Base-by-base conservation (phyloP, 805 yeast genomes). In the Candida silvicultrix region DNA sequence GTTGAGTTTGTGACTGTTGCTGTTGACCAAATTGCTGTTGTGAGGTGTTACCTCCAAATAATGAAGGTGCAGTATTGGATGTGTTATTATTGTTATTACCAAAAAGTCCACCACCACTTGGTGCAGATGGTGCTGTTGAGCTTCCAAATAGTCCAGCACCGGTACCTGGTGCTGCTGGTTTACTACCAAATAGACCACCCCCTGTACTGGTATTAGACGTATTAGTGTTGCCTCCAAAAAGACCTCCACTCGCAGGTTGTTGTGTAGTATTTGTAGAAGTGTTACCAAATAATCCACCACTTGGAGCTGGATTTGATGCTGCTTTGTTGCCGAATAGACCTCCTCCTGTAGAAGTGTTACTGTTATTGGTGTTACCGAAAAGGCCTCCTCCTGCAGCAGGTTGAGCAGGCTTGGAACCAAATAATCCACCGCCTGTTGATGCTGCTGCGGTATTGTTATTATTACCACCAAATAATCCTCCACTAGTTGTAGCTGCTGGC, bases 1-100 rank as follows among this genome's bases (percentile, higher is more conserved):
- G 72, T 42, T 66, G 67, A 31, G 69, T 73, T 37, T 69, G 72
- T 39, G 61, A 65, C 44, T 54, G 64, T 21, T 64, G 55, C 43
- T 51, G 52, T 40, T 46, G 46, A 20, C 51, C 49, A 21, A 38
- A 31, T 34, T 41, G 46, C 16, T 31, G 15, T 43, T 45, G 40
- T 15, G 39, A 43, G 42, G 43, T 55, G 23, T 47, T 55, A 29
- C 45, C 50, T 4, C 71, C 73, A 55, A 73, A 71, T 29, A 68
- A 54, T 4, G 50, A 62, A 40, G 52, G 59, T 19, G 56, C 65
- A 25, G 50, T 38, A 16, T 40, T 16, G 5, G 35, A 35, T n/a
- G 22, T 38, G 46, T 40, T 36, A 48, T 29, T 47, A 10, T 42
- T n/a, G n/a, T n/a, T 48, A n/a, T 51, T 59, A 15, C 70, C 65